phyloP scores from a whole-genome alignment of 345 rosid genomes.

The Hevea brasiliensis region DNA sequence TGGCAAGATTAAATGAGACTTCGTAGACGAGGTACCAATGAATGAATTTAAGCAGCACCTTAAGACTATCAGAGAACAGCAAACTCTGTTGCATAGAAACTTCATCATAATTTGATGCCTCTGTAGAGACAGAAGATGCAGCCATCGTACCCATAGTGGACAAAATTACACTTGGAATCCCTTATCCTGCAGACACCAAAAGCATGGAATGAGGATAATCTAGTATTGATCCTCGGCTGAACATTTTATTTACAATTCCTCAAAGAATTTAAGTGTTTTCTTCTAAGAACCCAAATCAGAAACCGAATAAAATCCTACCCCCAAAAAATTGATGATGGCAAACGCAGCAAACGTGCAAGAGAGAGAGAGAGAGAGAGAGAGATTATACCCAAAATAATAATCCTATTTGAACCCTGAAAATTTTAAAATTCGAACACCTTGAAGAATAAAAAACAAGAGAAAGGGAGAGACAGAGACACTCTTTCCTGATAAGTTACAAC shows the following conservation, averaged over 20 bases:
- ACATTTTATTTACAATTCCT: neutral
- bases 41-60: constrained; percentile 42
- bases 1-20: neutral
- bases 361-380: neutral
- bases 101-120: constrained; percentile 75
- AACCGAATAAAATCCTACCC: neutral
- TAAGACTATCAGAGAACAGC: constrained; percentile 82
- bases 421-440: neutral
- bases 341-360: too few relatives aligned
- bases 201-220: constrained; percentile 2
- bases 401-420: neutral
- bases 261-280: neutral
- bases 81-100: constrained; percentile 77
- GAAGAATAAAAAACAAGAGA: constrained; percentile 2
- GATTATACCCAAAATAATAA: constrained; percentile 4
- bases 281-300: constrained; percentile 1
- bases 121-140: constrained; percentile 56
- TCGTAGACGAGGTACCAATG: neutral
- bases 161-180: constrained; percentile 5
- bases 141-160: constrained; percentile 48
- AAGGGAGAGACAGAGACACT: constrained; percentile 3
- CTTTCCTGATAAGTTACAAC: constrained; percentile 21
- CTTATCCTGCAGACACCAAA: constrained; percentile 17
- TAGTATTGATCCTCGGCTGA: constrained; percentile 3
- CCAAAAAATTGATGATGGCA: neutral